Evolutionary conservation across 2,329 filamentous ascomycete genomes (phyloP).

Genomic region (Neonectria magnoliae): DNA sequence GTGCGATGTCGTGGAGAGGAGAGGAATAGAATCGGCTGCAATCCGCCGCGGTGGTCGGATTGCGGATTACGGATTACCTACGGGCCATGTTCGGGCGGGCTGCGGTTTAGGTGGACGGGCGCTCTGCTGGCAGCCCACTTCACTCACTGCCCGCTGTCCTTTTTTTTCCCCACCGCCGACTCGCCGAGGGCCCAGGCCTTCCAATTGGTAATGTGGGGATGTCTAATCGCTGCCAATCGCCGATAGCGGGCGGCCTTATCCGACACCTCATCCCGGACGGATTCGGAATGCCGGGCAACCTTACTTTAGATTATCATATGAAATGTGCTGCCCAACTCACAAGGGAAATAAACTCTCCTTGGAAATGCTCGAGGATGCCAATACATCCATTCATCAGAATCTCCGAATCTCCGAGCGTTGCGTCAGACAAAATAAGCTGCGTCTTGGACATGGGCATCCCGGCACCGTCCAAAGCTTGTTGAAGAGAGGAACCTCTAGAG

Average conservation of each 20-base stretch:
- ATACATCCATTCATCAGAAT: background rate
- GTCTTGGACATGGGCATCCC: background rate
- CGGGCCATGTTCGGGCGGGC: background rate
- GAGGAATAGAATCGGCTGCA: background rate
- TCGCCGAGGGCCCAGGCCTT: conserved; percentile 6
- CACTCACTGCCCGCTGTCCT: background rate
- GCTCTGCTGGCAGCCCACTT: too few species aligned
- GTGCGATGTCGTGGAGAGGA: conserved; percentile 3
- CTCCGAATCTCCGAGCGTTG: background rate
- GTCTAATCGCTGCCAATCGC: background rate
- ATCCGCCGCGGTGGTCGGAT: background rate
- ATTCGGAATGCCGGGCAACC: background rate
- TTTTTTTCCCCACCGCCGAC: background rate
- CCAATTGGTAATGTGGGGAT: background rate
- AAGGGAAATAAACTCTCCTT: background rate
- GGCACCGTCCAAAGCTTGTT: background rate
- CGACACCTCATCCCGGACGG: background rate
- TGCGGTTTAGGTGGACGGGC: too few species aligned
- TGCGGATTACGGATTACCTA: background rate
- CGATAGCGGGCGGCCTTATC: background rate
- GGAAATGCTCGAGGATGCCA: background rate
- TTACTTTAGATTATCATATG: background rate
- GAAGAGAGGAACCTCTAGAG: background rate
- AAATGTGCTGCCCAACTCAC: background rate
- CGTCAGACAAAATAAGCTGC: background rate